Evolutionary conservation across 306 rosid genomes (phyloP).

Genomic region (Gastrolobium bilobum): DNA sequence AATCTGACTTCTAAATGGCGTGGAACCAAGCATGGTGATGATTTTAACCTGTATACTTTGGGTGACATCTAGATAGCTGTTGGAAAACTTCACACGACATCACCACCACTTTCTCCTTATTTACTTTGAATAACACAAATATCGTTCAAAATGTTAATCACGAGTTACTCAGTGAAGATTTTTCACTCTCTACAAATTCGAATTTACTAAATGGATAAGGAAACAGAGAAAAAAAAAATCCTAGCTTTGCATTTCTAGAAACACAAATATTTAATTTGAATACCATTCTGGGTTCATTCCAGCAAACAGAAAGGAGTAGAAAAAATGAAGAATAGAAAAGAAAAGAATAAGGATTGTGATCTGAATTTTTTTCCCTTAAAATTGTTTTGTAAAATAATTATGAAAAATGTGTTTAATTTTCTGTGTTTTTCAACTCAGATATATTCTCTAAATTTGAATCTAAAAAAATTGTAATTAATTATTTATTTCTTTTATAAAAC

Average conservation of each 20-base stretch:
- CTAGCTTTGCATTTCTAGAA: neutral
- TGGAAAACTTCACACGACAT: neutral
- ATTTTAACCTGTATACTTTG: neutral
- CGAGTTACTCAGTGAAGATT: too few relatives aligned
- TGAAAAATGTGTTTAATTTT: too few relatives aligned
- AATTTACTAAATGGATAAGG: neutral
- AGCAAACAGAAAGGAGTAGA: neutral
- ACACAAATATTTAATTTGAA: too few relatives aligned
- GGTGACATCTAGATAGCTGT: neutral
- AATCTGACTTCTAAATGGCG: slow-evolving; percentile 2
- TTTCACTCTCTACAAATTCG: neutral
- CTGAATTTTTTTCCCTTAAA: too few relatives aligned
- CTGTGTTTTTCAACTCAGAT: too few relatives aligned
- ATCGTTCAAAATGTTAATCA: neutral
- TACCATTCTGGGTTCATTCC: neutral
- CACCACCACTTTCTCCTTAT: too few relatives aligned
- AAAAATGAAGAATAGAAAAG: neutral
- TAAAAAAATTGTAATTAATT: too few relatives aligned
- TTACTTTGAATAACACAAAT: too few relatives aligned
- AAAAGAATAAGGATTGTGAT: too few relatives aligned
- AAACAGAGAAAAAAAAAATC: neutral
- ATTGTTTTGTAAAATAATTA: too few relatives aligned
- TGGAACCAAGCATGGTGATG: slow-evolving; percentile 42
- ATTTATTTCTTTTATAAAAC: too few relatives aligned
- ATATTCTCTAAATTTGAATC: too few relatives aligned